Evolutionary conservation across 2,329 filamentous ascomycete genomes (phyloP), one percentile per base, ranked within the genome.

Genomic region (Penicillium sp.): DNA sequence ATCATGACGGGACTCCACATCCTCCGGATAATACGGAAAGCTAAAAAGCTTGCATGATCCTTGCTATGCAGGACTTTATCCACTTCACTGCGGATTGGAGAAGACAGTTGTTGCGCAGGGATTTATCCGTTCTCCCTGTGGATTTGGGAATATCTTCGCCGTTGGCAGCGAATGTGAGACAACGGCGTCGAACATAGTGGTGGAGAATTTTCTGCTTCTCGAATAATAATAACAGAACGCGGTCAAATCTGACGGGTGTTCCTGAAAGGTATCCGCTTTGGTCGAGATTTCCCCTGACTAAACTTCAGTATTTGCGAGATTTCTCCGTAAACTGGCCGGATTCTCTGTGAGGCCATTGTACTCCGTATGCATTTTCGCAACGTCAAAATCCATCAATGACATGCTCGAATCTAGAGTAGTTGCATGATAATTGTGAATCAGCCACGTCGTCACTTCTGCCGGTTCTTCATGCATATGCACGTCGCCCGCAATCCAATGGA

Each of bases 71-170:
- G 12, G 9, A 7, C 1, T 13, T 12, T 40, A n/a, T 44, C 26
- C 31, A 39, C 26, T 42, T 43, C 31, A 17, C 31, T 54, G 43
- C 47, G 33, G 49, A 54, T 53, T 56, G 12, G 28, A 50, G 53
- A 51, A 53, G 45, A 54, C 26, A 28, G 26, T 28, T 10, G 26
- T 28, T 28, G 6, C 15, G 29, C 29, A 31, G n/a, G 12, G 8
- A 2, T 6, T n/a, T 38, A 43, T 46, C 19, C 28, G 31, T 31
- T 39, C 41, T 31, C 19, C 35, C 22, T 55, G 35, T 39, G 31
- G 46, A 55, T 49, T 55, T 6, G 24, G 51, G 52, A 48, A 53
- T 40, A 51, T 50, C 44, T 53, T 50, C 49, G 52, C 34, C 28
- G 31, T 53, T 31, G 31, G 32, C 28, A 48, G 24, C 28, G 12